phyloP scores from a whole-genome alignment of 1,284 basidiomycete genomes.

The Apiotrichum sp. region DNA sequence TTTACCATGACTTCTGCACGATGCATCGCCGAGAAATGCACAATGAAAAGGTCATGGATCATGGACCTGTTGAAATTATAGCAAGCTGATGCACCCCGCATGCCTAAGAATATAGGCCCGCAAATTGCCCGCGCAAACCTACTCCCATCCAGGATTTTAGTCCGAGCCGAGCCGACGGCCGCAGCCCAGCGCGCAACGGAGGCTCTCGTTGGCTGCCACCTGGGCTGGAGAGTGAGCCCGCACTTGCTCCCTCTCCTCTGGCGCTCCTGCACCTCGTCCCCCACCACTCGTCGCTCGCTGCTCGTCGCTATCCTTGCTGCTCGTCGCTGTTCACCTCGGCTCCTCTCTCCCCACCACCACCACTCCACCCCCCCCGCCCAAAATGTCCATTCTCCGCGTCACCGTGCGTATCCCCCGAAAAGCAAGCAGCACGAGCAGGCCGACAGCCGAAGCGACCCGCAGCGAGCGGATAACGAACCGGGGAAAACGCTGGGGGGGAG shows the following conservation, averaged over 20 bases:
- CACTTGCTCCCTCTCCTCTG: not conserved
- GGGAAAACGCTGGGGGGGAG: no score
- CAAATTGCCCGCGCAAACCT: no score
- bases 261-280: not conserved
- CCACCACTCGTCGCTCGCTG: not conserved
- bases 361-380: slow-evolving; percentile 8
- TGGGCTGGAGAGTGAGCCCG: no score
- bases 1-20: no score
- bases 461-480: not conserved
- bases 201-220: not conserved
- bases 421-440: not conserved
- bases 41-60: no score
- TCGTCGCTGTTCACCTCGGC: not conserved
- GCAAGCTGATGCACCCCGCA: no score
- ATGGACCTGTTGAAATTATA: no score
- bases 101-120: no score
- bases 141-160: not conserved
- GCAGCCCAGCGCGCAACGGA: not conserved
- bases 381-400: slow-evolving; percentile 44
- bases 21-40: no score
- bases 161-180: not conserved
- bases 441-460: slow-evolving; percentile 2
- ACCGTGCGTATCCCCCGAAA: slow-evolving; percentile 22
- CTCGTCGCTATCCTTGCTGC: not conserved
- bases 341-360: not conserved